Evolutionary conservation across 163 green algal species (phyloP).

Genomic region (Coccomyxa subellipsoidea): DNA sequence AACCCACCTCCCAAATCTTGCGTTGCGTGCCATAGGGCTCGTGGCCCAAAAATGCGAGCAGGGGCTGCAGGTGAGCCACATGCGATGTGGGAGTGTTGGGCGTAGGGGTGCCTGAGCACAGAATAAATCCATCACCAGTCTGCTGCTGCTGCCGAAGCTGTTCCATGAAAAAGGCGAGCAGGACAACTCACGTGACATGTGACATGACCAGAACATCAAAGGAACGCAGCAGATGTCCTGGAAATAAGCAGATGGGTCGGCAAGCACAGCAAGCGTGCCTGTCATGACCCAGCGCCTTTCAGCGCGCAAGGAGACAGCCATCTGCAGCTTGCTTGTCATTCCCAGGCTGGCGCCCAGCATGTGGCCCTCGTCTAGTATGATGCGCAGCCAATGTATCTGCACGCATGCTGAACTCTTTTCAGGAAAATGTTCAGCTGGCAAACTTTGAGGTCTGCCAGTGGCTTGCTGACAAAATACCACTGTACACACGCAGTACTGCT

Average conservation of each 20-base stretch:
- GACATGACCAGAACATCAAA: too few species aligned
- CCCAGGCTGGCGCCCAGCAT: conserved; percentile 64
- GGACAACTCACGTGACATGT: too few species aligned
- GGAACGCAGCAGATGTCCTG: too few species aligned
- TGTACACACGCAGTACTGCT: too few species aligned
- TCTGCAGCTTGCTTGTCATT: conserved; percentile 86
- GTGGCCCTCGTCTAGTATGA: conserved; percentile 96
- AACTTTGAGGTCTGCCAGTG: too few species aligned
- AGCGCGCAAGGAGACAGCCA: conserved; percentile 54
- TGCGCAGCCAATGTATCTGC: conserved; percentile 87
- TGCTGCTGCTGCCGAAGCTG: too few species aligned
- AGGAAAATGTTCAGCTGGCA: background rate
- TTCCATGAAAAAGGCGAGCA: too few species aligned
- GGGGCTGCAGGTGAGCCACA: conserved; percentile 71
- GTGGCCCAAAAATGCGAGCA: conserved; percentile 87
- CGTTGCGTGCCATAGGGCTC: conserved; percentile 58
- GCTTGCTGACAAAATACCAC: too few species aligned
- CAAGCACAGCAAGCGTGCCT: too few species aligned
- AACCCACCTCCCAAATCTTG: conserved; percentile 44
- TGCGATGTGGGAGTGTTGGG: conserved; percentile 41
- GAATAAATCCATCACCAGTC: background rate
- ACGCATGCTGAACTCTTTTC: too few species aligned
- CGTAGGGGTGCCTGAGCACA: conserved; percentile 54
- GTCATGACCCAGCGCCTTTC: conserved; percentile 73
- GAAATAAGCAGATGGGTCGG: too few species aligned